Evolutionary conservation across 2,329 filamentous ascomycete genomes (phyloP), one percentile per base, ranked within the genome.

Genomic region (Sarocladium kiliense): DNA sequence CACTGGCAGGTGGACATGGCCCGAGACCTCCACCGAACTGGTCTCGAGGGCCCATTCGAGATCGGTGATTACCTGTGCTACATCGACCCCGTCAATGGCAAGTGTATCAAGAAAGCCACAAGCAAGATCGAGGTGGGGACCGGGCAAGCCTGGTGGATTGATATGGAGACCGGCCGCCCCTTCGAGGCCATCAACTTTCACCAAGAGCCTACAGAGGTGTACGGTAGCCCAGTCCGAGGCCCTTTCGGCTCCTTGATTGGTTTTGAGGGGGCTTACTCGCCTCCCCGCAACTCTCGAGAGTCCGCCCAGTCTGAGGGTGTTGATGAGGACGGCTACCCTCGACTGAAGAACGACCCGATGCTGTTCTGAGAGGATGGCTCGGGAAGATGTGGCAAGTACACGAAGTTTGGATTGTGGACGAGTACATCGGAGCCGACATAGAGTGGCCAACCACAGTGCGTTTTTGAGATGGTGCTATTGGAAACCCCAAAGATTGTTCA

Each of bases 51-150:
- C 16, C 55, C 55, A 1, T 56, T 53, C 25, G 55, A 56, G 27
- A 44, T 56, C n/a, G 55, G 55, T 11, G 49, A 56, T 25, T 53
- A 34, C 30, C 37, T 56, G 14, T 56, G 49, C 37, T 14, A 5
- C n/a, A 4, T 51, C 26, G 27, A 51, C 9, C 26, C 26, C 7
- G 47, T 3, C 16, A 51, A 26, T 3, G 25, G 25, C 23, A 27
- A 21, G 10, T 32, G 26, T 10, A 4, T 19, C 16, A 51, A 36
- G 27, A 36, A 36, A 16, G 47, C 47, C 11, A 18, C 9, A n/a
- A 11, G 30, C 27, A 18, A 23, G 18, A 21, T 51, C 21, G 27
- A 51, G 4, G 27, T 7, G 25, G 16, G 5, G 25, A 49, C 44
- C 19, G 47, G n/a, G 5, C 27, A 18, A 3, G 9, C 18, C 7